Evolutionary conservation across 176 grass and related monocot species (phyloP), one percentile per base, ranked within the genome.

Genomic region (Carex littledalei): DNA sequence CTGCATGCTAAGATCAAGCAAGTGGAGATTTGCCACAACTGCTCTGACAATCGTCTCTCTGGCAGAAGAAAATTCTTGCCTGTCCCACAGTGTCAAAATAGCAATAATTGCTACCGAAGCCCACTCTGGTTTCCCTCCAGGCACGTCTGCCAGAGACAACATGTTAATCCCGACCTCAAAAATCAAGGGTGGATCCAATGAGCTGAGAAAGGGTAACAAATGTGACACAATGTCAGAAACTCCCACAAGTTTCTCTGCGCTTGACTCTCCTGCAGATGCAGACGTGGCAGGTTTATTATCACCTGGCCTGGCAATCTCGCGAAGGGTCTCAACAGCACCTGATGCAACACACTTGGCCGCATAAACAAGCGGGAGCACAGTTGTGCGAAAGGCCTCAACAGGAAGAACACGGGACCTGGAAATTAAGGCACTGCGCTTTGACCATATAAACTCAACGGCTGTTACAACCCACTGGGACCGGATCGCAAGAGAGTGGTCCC

Each of bases 131-230:
- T 98, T 98, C 63, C 96, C 96, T 71, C 96, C 96, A 0, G 96
- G 96, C 13, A 90, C 96, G 64, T 98, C 96, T 37, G 96, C 93
- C 8, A 98, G 88, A 0, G 93, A 90, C 21, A 98, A 84, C 96
- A 98, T 98, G 86, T 98, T 98, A 84, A 98, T 92, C 87, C 96
- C 96, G n/a, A 98, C 96, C 88, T 98, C 96, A 78, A 92, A 95
- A 68, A 98, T 90, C 26, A 98, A 80, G 2, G 96, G 93, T 16
- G 96, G 93, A 18, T 98, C 91, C 17, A 98, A 70, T 15, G 96
- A 95, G 88, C 93, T 98, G 82, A 98, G 84, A 82, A 98, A 98
- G 24, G 96, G 93, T 84, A 98, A 78, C 85, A 98, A 85, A 80
- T 95, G 96, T 0, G 96, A 98, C 66, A 95, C 91, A 1, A 98